These are phyloP conservation scores for Physcomitrium patens DNA, from an alignment of 225 moss, liverwort and hornwort genomes.

Conservation along the genomic window DNA sequence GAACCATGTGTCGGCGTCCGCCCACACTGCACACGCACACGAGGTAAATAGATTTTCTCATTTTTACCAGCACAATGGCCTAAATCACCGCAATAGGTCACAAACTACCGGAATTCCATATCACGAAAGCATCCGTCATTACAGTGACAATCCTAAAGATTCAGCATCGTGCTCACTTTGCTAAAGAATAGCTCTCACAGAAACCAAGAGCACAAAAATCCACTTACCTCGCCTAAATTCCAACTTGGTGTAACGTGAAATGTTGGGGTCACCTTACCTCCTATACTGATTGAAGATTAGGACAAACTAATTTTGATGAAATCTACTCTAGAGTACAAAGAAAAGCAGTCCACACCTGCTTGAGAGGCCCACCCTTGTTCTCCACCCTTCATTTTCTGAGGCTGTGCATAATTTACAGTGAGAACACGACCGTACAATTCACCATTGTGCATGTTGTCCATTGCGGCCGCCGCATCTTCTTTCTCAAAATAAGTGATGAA, in stretches of 20 bases:
- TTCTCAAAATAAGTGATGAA: constrained; percentile 97
- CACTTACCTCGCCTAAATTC: too few species aligned
- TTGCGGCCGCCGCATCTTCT: constrained; percentile 96
- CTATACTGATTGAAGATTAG: background rate
- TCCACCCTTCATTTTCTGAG: constrained; percentile 70
- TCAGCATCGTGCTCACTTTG: background rate
- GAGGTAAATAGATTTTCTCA: constrained; percentile 3
- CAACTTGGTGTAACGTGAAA: too few species aligned
- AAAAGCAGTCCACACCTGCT: constrained; percentile 44
- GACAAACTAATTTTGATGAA: background rate
- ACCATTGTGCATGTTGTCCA: constrained; percentile 99
- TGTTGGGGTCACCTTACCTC: too few species aligned
- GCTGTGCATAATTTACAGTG: constrained; percentile 85
- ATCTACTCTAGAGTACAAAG: background rate
- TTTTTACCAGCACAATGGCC: background rate
- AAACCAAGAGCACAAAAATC: too few species aligned
- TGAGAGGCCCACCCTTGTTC: constrained; percentile 75
- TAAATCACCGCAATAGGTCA: background rate
- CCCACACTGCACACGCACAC: constrained; percentile 75
- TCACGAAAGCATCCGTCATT: background rate
- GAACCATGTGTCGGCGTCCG: constrained; percentile 97
- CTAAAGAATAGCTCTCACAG: too few species aligned
- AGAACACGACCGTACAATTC: constrained; percentile 95
- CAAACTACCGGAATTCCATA: background rate
- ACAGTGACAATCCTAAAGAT: too few species aligned